These are phyloP conservation scores for Fusarium brachygibbosum DNA, from an alignment of 2,329 filamentous ascomycete species.

Conservation along the genomic window DNA sequence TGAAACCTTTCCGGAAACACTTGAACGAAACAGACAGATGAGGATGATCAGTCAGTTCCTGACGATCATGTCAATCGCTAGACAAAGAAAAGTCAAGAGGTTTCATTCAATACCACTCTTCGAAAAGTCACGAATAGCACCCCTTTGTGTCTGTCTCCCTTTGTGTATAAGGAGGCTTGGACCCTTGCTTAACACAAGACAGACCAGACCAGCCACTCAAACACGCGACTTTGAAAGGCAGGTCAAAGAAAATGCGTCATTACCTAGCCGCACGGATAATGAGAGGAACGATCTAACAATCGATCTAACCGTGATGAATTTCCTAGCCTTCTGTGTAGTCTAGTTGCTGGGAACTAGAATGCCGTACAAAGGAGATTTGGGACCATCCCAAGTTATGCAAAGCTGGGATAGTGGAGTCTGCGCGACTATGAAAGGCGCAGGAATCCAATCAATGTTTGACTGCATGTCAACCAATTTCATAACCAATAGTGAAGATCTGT, in stretches of 20 bases:
- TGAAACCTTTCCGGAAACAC: conserved; percentile 42
- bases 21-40: conserved; percentile 35
- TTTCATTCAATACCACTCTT: conserved; percentile 9
- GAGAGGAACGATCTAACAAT: conserved; percentile 12
- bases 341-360: conserved; percentile 17
- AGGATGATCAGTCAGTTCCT: conserved; percentile 25
- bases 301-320: conserved; percentile 23
- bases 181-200: conserved; percentile 34
- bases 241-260: conserved; percentile 30
- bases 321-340: conserved; percentile 21
- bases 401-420: conserved; percentile 29
- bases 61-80: conserved; percentile 32
- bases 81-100: conserved; percentile 1
- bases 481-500: conserved; percentile 39
- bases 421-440: conserved; percentile 29
- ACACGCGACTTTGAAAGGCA: conserved; percentile 27
- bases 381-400: conserved; percentile 36
- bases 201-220: conserved; percentile 39
- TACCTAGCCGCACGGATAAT: conserved; percentile 1
- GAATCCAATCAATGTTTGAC: conserved; percentile 42
- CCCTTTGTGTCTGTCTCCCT: conserved; percentile 37
- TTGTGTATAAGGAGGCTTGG: conserved; percentile 16
- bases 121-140: too few species aligned
- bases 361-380: conserved; percentile 29
- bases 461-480: conserved; percentile 14